These are phyloP conservation scores for Paraleonurus japonicus DNA, from an alignment of 257 asterid genomes.

Conservation along the genomic window DNA sequence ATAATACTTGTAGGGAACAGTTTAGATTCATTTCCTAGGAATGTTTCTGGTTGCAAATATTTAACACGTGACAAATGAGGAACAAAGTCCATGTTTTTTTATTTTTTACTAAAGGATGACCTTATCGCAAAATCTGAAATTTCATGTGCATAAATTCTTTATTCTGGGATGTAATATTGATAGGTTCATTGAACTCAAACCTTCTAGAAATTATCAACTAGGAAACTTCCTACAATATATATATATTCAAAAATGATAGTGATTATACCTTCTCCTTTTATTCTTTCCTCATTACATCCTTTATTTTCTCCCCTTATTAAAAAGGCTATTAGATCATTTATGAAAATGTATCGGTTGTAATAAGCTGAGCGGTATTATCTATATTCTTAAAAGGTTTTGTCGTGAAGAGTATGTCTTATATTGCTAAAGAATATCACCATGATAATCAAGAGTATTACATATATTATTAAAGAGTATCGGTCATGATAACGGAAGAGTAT, in stretches of 20 bases:
- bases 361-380: too few species aligned
- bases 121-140: neutral
- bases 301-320: neutral
- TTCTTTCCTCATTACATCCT: neutral
- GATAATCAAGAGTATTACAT: too few species aligned
- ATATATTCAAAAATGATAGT: neutral
- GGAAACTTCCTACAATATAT: neutral
- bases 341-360: too few species aligned
- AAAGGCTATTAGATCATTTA: too few species aligned
- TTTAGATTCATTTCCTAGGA: constrained; percentile 13
- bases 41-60: constrained; percentile 13
- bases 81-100: neutral
- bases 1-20: too few species aligned
- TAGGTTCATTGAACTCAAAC: constrained; percentile 27
- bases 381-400: too few species aligned
- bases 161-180: neutral
- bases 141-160: neutral
- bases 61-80: constrained; percentile 21
- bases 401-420: too few species aligned
- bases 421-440: too few species aligned
- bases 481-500: too few species aligned
- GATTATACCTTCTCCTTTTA: neutral
- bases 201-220: neutral
- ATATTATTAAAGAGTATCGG: too few species aligned
- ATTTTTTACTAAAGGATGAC: neutral